A percentile compares a stretch with the other conserved stretches of the same genome.
phyloP scores from a whole-genome alignment of 2,329 filamentous ascomycete species.

The Exserohilum rostratum region DNA sequence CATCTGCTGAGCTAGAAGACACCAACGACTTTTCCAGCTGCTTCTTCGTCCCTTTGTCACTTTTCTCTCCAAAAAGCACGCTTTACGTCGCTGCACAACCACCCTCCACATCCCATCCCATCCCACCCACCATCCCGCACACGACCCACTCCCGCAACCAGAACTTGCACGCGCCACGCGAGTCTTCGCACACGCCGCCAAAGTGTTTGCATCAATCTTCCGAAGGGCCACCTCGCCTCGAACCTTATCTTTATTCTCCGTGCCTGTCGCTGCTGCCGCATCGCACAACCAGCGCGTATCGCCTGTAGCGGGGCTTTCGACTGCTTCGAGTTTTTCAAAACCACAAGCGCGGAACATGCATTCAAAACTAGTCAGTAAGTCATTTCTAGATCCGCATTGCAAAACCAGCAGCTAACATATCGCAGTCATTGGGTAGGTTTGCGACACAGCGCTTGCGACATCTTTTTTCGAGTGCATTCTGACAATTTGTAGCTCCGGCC shows the following conservation, averaged over 20 bases:
- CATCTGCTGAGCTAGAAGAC: conserved; percentile 15
- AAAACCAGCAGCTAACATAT: conserved; percentile 31
- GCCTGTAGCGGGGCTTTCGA: conserved; percentile 48
- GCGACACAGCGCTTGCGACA: conserved; percentile 18
- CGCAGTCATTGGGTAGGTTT: conserved; percentile 47
- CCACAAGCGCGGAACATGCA: conserved; percentile 73
- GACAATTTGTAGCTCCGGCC: conserved; percentile 75
- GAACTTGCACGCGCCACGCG: conserved; percentile 28
- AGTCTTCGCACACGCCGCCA: conserved; percentile 63
- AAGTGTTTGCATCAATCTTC: conserved; percentile 88
- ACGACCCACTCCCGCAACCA: conserved; percentile 18
- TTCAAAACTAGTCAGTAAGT: conserved; percentile 86
- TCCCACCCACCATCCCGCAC: conserved; percentile 16
- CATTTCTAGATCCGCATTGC: neutral
- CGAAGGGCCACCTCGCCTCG: conserved; percentile 66
- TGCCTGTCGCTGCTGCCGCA: conserved; percentile 75
- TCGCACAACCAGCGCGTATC: conserved; percentile 67
- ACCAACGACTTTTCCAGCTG: conserved; percentile 22
- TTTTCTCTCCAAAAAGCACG: conserved; percentile 20
- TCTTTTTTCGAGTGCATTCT: conserved; percentile 31
- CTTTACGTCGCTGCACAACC: conserved; percentile 6
- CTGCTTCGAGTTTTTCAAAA: conserved; percentile 44
- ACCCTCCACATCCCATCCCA: conserved; percentile 17
- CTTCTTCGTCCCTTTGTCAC: conserved; percentile 16
- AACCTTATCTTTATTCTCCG: conserved; percentile 74